Percentiles rank a stretch among this genome's conserved stretches.
These are phyloP conservation scores for Mortierella sp. DNA, from an alignment of 371 early-diverging fungal species.

Conservation along the genomic window DNA sequence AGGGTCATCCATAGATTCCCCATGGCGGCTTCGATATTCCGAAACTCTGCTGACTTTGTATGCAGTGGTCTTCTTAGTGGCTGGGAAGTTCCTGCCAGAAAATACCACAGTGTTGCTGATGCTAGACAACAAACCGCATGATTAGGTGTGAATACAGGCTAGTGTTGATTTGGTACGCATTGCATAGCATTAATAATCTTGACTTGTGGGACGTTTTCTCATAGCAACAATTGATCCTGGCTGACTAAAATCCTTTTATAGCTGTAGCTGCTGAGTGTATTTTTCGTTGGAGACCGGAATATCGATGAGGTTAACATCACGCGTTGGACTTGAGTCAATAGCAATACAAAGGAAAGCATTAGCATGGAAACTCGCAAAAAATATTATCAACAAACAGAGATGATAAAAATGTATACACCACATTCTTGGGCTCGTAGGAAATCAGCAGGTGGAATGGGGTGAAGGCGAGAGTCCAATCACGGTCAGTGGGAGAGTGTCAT, in stretches of 20 bases:
- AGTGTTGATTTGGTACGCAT: background rate
- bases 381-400: background rate
- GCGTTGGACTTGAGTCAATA: slow-evolving; percentile 11
- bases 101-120: slow-evolving; percentile 15
- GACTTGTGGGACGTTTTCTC: slow-evolving; percentile 19
- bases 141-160: slow-evolving; percentile 1
- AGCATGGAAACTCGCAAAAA: slow-evolving; percentile 1
- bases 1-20: slow-evolving; percentile 15
- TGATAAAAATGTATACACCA: slow-evolving; percentile 5
- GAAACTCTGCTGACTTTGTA: slow-evolving; percentile 4
- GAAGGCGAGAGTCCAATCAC: slow-evolving; percentile 7
- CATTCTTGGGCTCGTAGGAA: slow-evolving; percentile 4
- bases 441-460: slow-evolving; percentile 11
- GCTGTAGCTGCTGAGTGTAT: slow-evolving; percentile 12
- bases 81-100: slow-evolving; percentile 14
- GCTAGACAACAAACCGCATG: slow-evolving; percentile 16
- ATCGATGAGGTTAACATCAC: slow-evolving; percentile 4
- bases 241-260: slow-evolving; percentile 16
- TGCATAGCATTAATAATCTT: slow-evolving; percentile 1
- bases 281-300: slow-evolving; percentile 11
- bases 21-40: slow-evolving; percentile 2
- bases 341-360: background rate
- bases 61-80: slow-evolving; percentile 10
- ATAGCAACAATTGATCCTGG: slow-evolving; percentile 16
- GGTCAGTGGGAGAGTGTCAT: background rate